Conservation (phyloP, 208 protist species). For the Lotmaria passim region DNA sequence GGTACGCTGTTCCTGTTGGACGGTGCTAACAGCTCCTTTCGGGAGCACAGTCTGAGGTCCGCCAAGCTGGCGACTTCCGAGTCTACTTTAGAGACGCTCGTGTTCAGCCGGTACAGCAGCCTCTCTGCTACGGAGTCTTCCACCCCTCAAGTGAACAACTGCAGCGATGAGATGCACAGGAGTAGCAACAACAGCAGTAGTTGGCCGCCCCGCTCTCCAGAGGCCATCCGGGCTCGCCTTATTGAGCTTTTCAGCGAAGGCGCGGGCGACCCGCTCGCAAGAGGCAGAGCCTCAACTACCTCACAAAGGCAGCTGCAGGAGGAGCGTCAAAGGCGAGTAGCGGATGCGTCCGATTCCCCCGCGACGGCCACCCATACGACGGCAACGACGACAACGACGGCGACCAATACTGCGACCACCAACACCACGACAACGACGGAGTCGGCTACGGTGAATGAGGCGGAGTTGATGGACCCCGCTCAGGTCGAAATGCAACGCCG, state of each 20-base stretch:
- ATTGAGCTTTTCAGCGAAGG: conserved; percentile 1
- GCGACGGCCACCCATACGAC: neutral
- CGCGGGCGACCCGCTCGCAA: too few relatives aligned
- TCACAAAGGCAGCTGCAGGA: too few relatives aligned
- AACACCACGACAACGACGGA: neutral
- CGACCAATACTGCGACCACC: neutral
- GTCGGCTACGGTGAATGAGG: neutral
- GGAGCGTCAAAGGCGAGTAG: too few relatives aligned
- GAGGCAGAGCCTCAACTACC: too few relatives aligned
- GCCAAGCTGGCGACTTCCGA: conserved; percentile 5
- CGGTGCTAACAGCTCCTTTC: neutral
- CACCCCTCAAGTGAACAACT: too few relatives aligned
- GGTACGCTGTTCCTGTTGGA: neutral
- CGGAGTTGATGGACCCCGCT: conserved; percentile 41
- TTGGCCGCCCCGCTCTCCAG: neutral
- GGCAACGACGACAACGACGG: neutral
- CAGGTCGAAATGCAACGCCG: conserved; percentile 75
- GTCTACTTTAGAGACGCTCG: conserved; percentile 13
- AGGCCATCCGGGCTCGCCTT: neutral
- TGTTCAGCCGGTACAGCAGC: conserved; percentile 12
- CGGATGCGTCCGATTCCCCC: too few relatives aligned
- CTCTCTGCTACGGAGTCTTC: neutral
- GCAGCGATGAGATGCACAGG: neutral
- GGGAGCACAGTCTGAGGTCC: neutral
- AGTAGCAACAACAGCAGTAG: neutral